Evolutionary conservation across 2,329 filamentous ascomycete genomes (phyloP).

Genomic region (Mollisiaceae sp.): DNA sequence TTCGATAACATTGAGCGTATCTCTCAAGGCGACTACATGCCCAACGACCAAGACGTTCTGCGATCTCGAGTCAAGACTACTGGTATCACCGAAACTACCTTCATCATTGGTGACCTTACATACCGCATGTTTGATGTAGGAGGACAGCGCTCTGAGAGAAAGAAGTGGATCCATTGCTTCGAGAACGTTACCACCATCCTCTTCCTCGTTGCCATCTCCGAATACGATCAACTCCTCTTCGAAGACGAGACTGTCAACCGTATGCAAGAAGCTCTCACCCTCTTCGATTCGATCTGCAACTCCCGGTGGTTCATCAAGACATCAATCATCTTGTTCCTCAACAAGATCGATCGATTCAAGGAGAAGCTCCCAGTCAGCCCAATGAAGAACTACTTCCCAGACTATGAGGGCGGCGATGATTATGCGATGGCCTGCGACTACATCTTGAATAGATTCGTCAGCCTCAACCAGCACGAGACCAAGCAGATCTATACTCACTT

Average conservation of each 20-base stretch:
- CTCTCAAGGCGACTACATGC: constrained; percentile 79
- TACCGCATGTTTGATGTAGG: constrained; percentile 91
- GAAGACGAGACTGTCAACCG: constrained; percentile 97
- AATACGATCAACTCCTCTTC: constrained; percentile 94
- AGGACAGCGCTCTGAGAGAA: constrained; percentile 75
- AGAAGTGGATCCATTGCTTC: constrained; percentile 83
- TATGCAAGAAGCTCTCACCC: constrained; percentile 87
- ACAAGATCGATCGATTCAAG: constrained; percentile 91
- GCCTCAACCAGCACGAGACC: constrained; percentile 97
- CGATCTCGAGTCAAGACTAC: constrained; percentile 91
- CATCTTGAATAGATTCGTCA: constrained; percentile 98
- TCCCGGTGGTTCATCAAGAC: constrained; percentile 91
- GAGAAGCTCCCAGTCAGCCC: constrained; percentile 81
- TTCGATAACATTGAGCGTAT: constrained; percentile 79
- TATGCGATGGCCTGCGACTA: constrained; percentile 97
- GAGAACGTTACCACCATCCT: constrained; percentile 85
- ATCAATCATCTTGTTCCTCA: constrained; percentile 86
- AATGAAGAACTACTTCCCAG: constrained; percentile 89
- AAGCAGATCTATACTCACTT: constrained; percentile 99
- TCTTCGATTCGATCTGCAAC: constrained; percentile 88
- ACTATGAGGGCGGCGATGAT: constrained; percentile 94
- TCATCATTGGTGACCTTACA: constrained; percentile 89
- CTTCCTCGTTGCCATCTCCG: constrained; percentile 94
- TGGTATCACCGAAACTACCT: constrained; percentile 94
- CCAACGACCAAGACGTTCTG: constrained; percentile 92